Percentiles rank a stretch among this genome's conserved stretches.
Evolutionary conservation across 441 rosid species (phyloP).

Genomic region (Iberis amara): DNA sequence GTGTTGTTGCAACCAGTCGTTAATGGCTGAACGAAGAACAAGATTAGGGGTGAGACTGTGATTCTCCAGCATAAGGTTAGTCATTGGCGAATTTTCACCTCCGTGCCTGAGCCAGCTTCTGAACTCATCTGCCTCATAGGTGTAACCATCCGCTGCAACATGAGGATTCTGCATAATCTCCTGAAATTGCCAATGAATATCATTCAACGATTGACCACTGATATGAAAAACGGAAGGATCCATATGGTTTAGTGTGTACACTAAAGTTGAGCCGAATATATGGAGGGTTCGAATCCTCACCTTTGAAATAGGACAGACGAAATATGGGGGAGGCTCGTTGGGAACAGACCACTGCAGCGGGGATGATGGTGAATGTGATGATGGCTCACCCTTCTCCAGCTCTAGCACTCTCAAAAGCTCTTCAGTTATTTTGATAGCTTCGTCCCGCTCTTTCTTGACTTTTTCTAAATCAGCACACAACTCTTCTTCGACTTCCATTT

Average conservation of each 20-base stretch:
- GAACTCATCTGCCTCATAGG: slow-evolving; percentile 47
- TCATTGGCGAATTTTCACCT: slow-evolving; percentile 49
- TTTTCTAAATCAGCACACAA: slow-evolving; percentile 19
- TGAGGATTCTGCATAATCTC: slow-evolving; percentile 60
- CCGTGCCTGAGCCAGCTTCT: slow-evolving; percentile 48
- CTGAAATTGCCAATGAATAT: slow-evolving; percentile 31
- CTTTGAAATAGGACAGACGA: slow-evolving; percentile 56
- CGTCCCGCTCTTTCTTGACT: slow-evolving; percentile 34
- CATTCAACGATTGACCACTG: slow-evolving; percentile 1
- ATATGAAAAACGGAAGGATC: not conserved
- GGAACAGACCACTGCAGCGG: slow-evolving; percentile 24
- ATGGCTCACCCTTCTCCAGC: slow-evolving; percentile 26
- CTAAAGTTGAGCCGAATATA: not conserved
- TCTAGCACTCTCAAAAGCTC: slow-evolving; percentile 29
- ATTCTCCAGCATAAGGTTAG: slow-evolving; percentile 39
- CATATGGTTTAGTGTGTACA: slow-evolving; percentile 4
- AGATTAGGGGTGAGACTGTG: slow-evolving; percentile 44
- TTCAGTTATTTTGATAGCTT: slow-evolving; percentile 33
- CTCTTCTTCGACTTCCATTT: slow-evolving; percentile 35
- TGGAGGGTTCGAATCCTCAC: slow-evolving; percentile 26
- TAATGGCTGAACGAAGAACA: slow-evolving; percentile 59
- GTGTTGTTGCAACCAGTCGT: slow-evolving; percentile 44
- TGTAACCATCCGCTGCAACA: slow-evolving; percentile 59
- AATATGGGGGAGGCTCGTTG: slow-evolving; percentile 42
- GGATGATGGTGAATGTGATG: slow-evolving; percentile 27